phyloP scores from a whole-genome alignment of 225 moss, liverwort and hornwort genomes.

The Lunularia cruciata region DNA sequence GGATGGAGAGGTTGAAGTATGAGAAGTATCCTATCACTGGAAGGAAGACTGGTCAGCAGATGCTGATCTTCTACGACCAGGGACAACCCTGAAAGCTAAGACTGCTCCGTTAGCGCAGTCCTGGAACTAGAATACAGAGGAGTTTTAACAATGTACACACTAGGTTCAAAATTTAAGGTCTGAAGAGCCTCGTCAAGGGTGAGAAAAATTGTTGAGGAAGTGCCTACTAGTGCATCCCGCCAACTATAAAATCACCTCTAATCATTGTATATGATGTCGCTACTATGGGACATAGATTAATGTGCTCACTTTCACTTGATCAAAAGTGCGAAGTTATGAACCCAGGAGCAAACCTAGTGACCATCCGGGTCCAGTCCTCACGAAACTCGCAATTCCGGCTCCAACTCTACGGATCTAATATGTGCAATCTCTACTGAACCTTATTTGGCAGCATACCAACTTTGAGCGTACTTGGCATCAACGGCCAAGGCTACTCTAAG shows the following conservation, averaged over 20 bases:
- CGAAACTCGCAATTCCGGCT: neutral
- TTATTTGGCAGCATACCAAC: slow-evolving; percentile 99
- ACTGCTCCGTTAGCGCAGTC: neutral
- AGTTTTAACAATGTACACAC: slow-evolving; percentile 16
- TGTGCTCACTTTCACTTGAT: neutral
- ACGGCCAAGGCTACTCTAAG: slow-evolving; percentile 83
- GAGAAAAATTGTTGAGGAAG: slow-evolving; percentile 12
- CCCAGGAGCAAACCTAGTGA: neutral
- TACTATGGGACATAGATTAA: slow-evolving; percentile 10
- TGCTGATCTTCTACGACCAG: neutral
- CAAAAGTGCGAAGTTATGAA: slow-evolving; percentile 4
- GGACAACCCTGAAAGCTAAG: neutral
- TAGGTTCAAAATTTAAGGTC: slow-evolving; percentile 11
- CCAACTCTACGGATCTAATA: neutral
- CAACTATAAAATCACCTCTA: slow-evolving; percentile 10
- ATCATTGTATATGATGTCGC: neutral
- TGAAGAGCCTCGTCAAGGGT: slow-evolving; percentile 14
- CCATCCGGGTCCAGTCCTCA: neutral
- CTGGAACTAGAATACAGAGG: slow-evolving; percentile 4
- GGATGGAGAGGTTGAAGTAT: neutral
- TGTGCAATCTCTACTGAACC: neutral
- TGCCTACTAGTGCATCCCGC: neutral
- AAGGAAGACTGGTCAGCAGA: neutral
- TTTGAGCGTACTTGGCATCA: slow-evolving; percentile 77
- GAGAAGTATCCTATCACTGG: too few relatives aligned